A percentile compares a stretch with the other conserved stretches of the same genome.
Evolutionary conservation across 2,329 filamentous ascomycete genomes (phyloP).

Genomic region (Cercospora sojina): DNA sequence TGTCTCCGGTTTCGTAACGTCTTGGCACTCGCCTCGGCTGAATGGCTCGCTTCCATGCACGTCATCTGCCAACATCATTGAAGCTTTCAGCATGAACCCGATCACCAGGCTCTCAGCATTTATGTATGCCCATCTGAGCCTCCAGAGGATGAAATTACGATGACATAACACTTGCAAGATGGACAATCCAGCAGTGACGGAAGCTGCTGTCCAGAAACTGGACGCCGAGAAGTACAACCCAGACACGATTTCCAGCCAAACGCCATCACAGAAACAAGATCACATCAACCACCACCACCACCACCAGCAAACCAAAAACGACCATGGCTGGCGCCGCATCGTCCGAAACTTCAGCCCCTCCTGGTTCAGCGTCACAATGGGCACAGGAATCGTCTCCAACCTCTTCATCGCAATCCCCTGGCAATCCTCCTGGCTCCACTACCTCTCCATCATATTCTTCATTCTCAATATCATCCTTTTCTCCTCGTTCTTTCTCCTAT

Average conservation of each 20-base stretch:
- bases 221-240: neutral
- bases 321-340: conserved; percentile 31
- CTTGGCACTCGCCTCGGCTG: neutral
- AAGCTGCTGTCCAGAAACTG: conserved; percentile 7
- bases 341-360: conserved; percentile 36
- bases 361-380: conserved; percentile 49
- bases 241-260: neutral
- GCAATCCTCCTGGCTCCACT: conserved; percentile 57
- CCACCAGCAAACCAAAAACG: conserved; percentile 9
- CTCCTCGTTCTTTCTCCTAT: conserved; percentile 45
- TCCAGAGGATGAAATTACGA: neutral
- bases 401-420: conserved; percentile 63
- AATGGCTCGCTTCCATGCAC: neutral
- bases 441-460: conserved; percentile 62
- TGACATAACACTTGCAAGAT: neutral
- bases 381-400: conserved; percentile 66
- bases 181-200: conserved; percentile 10
- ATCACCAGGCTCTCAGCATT: neutral
- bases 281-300: neutral
- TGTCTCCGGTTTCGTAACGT: neutral
- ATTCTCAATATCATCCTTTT: conserved; percentile 57
- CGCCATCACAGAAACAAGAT: neutral
- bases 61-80: neutral
- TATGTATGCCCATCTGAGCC: neutral
- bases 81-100: neutral